Percentiles rank a stretch among this genome's conserved stretches.
Evolutionary conservation across 169 alveolate genomes (phyloP).

Genomic region (Cyclospora cayetanensis): DNA sequence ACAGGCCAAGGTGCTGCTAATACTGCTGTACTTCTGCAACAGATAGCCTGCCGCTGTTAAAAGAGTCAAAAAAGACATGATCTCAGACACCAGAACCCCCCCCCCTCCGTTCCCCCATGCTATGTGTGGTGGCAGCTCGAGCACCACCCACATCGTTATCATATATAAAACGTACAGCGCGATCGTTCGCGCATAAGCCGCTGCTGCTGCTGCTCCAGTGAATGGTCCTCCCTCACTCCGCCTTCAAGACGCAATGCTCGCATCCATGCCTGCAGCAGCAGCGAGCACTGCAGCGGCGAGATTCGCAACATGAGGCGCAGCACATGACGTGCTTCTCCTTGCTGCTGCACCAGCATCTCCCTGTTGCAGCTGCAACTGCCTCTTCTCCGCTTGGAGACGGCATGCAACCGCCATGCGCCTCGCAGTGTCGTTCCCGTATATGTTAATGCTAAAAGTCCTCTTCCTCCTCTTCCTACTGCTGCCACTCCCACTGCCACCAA

Average conservation of each 20-base stretch:
- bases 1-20: too few species aligned
- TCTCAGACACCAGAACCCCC: too few species aligned
- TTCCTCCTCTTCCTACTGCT: constrained; percentile 4
- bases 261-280: constrained; percentile 21
- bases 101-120: too few species aligned
- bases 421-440: constrained; percentile 13
- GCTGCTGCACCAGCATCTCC: background rate
- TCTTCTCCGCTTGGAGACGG: constrained; percentile 6
- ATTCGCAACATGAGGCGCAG: background rate
- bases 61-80: too few species aligned
- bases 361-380: constrained; percentile 39
- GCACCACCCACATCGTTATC: too few species aligned
- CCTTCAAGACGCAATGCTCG: background rate
- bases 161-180: too few species aligned
- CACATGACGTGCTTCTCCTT: background rate
- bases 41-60: too few species aligned
- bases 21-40: too few species aligned
- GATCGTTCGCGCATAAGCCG: too few species aligned
- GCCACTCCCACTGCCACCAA: background rate
- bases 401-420: constrained; percentile 22
- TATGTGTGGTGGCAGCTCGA: too few species aligned
- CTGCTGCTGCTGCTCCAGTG: background rate
- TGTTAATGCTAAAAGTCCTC: constrained; percentile 2
- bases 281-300: constrained; percentile 29
- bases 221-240: background rate